Base-by-base conservation (phyloP, 1,284 basidiomycete genomes). In the Leccinum solheimii region DNA sequence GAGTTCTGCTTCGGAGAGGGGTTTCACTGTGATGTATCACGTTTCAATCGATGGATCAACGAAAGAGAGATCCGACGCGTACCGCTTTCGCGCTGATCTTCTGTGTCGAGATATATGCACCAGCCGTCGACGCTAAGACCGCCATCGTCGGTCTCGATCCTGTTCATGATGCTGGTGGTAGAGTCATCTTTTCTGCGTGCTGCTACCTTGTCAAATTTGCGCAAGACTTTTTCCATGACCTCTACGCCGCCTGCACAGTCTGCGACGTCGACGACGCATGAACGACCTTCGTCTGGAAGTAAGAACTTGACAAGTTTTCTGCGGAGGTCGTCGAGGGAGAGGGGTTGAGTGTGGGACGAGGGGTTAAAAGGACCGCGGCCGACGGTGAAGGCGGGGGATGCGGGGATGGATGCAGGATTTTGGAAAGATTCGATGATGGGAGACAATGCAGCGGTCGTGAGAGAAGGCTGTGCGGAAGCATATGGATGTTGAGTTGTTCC, bases 241-340 rank as follows among this genome's bases (percentile, higher is more conserved):
- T 97, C 94, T 1, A 90, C 82, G 4, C 93, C 94, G 40, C 87
- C 88, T 1, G 81, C 80, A 69, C 91, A 95, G 53, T 90, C 86
- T 2, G 86, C 83, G 11, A 94, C 87, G 70, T 95, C 89, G 63
- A 98, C 86, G 0, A 89, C 91, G 51, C 84, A 84, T 23, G 89
- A 87, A 57, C 88, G 83, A 26, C 77, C 86, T 77, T 92, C 91
- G 21, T 94, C 94, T 2, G 88, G 87, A 56, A 94, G 81, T 50
- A 87, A 81, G 72, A 97, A 96, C 74, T 94, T 97, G 71, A 97
- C 88, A 14, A 94, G 78, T 72, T 91, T 92, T 56, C 88, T 82
- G 52, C 89, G 82, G 55, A 95, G 79, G 66, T 95, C 92, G 61
- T 94, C 91, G 23, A 92, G 76, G 0, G 90, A 87, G 5, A 85